phyloP scores from a whole-genome alignment of 2,329 filamentous ascomycete species.

The Endocalyx cinctus region DNA sequence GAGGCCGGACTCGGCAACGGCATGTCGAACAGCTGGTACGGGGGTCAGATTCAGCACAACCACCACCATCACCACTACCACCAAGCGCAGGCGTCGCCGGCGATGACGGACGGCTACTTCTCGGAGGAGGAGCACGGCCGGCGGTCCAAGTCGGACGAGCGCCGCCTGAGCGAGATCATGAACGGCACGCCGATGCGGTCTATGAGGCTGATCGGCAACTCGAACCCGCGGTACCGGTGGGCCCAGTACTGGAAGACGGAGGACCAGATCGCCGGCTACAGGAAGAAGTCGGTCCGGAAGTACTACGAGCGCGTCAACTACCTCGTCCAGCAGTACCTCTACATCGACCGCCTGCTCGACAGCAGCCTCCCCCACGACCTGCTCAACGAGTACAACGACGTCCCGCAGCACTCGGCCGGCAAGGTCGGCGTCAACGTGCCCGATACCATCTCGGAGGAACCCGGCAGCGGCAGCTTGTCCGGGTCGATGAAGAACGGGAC shows the following conservation, averaged over 20 bases:
- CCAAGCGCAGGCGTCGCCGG: too few species aligned
- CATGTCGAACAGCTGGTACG: background rate
- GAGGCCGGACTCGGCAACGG: constrained; percentile 6
- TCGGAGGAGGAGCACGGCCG: constrained; percentile 40
- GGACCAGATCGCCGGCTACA: constrained; percentile 66
- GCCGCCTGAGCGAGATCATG: constrained; percentile 54
- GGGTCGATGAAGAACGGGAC: constrained; percentile 4
- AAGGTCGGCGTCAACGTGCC: constrained; percentile 59
- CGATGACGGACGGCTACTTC: too few species aligned
- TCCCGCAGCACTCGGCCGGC: constrained; percentile 47
- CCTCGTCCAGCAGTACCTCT: constrained; percentile 85
- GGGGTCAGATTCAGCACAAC: constrained; percentile 2
- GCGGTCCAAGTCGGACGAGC: constrained; percentile 48
- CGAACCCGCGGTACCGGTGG: constrained; percentile 82
- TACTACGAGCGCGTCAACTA: constrained; percentile 91
- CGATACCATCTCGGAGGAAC: constrained; percentile 71
- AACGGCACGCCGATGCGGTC: constrained; percentile 71
- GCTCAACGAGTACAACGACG: constrained; percentile 79
- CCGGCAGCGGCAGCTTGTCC: constrained; percentile 28
- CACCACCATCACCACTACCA: constrained; percentile 11
- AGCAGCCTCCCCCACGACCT: constrained; percentile 89
- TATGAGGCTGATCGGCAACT: constrained; percentile 83
- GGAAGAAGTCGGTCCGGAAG: constrained; percentile 69
- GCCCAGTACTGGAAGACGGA: constrained; percentile 81
- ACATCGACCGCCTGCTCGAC: constrained; percentile 86